Base-by-base conservation (phyloP, 2,329 filamentous ascomycete species). In the Cryphonectria nitschkei region DNA sequence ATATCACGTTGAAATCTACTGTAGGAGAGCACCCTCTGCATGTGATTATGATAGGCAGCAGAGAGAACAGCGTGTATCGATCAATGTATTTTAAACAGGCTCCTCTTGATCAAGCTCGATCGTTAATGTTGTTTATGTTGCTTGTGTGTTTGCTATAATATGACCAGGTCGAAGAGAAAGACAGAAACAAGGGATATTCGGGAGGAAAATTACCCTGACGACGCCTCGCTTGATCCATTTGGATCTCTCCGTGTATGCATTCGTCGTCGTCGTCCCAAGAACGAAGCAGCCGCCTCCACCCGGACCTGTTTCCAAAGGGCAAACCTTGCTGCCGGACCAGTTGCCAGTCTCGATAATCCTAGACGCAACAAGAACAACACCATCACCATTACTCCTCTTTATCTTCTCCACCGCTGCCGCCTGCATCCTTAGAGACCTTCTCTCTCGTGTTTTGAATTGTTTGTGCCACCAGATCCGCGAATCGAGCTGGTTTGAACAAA, bases 391-490 rank as follows among this genome's bases (percentile, higher is more conserved):
- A 11, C 32, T 9, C 43, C 50, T 34, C 69, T 2, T 19, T 34
- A 22, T 61, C 19, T 9, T 37, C 65, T 6, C 2, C 41, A 32
- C 43, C 34, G 41, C 26, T 13, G 26, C 54, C 54, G 13, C 54
- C 29, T 8, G 54, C 6, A 58, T 29, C 54, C 52, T 29, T 29
- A 11, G 75, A 39, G 22, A n/a, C 56, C 63, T 69, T 70, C 8
- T 63, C 62, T 65, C 22, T 34, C 54, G 68, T 72, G 34, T 65
- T 75, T 61, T 76, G 75, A n/a, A 78, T 77, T 68, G 76, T 72
- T 41, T 76, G 75, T 13, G 74, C 71, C 14, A 80, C 78, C 19
- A 80, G 61, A 61, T 80, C 76, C 2, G 78, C 78, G 46, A 81
- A 78, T 60, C 68, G 77, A 32, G 75, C 73, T 1, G 72, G n/a